A percentile compares a stretch with the other conserved stretches of the same genome.
These are phyloP conservation scores for Purpureocillium takamizusanense DNA, from an alignment of 2,329 filamentous ascomycete genomes.

Conservation along the genomic window DNA sequence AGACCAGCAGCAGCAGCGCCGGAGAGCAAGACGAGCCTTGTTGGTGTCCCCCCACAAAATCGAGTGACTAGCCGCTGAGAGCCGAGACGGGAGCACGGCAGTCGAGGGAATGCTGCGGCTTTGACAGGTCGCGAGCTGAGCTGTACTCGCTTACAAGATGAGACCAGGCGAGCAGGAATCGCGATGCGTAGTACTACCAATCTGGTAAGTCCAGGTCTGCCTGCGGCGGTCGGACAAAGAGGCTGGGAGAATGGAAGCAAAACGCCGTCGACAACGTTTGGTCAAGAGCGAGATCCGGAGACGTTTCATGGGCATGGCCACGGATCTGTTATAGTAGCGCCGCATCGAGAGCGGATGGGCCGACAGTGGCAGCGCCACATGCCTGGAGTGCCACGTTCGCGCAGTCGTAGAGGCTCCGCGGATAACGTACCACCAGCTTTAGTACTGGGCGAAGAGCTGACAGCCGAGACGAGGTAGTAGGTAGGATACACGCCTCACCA, in stretches of 20 bases:
- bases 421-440: neutral
- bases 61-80: too few relatives aligned
- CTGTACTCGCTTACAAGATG: too few relatives aligned
- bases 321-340: too few relatives aligned
- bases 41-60: too few relatives aligned
- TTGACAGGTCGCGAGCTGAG: too few relatives aligned
- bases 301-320: neutral
- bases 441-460: too few relatives aligned
- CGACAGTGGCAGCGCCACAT: neutral
- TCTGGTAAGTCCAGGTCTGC: neutral
- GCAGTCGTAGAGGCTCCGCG: neutral
- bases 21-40: too few relatives aligned
- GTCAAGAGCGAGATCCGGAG: neutral
- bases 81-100: neutral
- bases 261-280: neutral
- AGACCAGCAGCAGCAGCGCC: too few relatives aligned
- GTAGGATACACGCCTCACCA: too few relatives aligned
- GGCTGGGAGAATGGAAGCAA: neutral
- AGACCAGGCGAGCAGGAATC: neutral
- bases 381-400: neutral
- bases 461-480: too few relatives aligned
- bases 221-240: neutral
- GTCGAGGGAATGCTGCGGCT: too few relatives aligned
- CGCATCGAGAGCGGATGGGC: neutral
- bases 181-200: neutral